Evolutionary conservation across 1,284 basidiomycete species (phyloP).

Genomic region (Tilletia walkeri): DNA sequence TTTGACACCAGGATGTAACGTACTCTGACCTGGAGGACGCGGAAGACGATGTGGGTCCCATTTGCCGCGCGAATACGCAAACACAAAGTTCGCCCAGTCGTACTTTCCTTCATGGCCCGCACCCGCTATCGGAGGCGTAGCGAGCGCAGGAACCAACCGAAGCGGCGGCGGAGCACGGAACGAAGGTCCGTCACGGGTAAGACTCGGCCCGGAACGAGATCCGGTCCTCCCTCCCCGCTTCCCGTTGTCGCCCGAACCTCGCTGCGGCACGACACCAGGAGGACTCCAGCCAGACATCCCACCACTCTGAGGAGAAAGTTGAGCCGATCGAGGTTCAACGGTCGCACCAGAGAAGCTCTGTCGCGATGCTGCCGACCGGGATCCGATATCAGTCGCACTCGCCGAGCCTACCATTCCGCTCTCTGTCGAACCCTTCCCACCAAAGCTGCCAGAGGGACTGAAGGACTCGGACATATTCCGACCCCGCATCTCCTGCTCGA

Average conservation of each 20-base stretch:
- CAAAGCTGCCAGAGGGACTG: not conserved
- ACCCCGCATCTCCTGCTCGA: slow-evolving; percentile 5
- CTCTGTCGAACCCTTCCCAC: not conserved
- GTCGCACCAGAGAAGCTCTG: not conserved
- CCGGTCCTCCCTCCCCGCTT: not conserved
- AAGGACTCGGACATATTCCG: slow-evolving; percentile 5
- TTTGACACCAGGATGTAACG: slow-evolving; percentile 18
- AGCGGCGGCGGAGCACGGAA: slow-evolving; percentile 2
- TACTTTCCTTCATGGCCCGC: slow-evolving; percentile 24
- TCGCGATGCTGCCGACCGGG: not conserved
- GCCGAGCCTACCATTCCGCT: not conserved
- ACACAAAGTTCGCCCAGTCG: slow-evolving; percentile 52
- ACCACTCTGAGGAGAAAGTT: too few relatives aligned
- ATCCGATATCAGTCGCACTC: not conserved
- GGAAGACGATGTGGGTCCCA: slow-evolving; percentile 46
- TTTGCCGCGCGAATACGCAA: slow-evolving; percentile 44
- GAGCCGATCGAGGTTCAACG: not conserved
- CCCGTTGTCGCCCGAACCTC: too few relatives aligned
- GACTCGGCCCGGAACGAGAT: not conserved
- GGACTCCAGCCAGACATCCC: too few relatives aligned
- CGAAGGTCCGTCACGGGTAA: not conserved
- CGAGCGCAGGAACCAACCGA: not conserved
- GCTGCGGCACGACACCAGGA: too few relatives aligned
- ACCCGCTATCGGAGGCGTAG: not conserved
- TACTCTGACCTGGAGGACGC: slow-evolving; percentile 42